Conservation (phyloP, 306 rosid species). For the Senna tora region DNA sequence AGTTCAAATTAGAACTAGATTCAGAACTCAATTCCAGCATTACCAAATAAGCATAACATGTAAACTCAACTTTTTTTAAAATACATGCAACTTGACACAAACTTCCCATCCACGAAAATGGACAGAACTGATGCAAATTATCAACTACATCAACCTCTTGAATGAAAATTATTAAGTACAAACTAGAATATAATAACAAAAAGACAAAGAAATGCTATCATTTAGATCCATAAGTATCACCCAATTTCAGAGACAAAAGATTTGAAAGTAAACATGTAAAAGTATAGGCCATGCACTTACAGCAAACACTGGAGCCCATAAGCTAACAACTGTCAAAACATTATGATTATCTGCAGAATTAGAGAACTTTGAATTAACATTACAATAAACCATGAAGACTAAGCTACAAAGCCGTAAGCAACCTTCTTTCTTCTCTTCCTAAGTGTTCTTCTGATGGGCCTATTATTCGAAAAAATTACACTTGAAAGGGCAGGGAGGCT, state of each 20-base stretch:
- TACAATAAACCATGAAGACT: constrained; percentile 17
- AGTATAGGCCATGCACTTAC: constrained; percentile 56
- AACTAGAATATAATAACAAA: background rate
- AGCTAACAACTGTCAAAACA: constrained; percentile 64
- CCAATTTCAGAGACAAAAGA: background rate
- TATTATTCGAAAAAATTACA: too few relatives aligned
- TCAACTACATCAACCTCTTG: constrained; percentile 24
- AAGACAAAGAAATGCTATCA: background rate
- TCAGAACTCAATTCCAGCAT: background rate
- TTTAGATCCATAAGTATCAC: background rate
- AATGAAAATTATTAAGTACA: background rate
- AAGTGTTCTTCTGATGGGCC: background rate
- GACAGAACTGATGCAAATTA: background rate
- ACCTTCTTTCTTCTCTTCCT: background rate
- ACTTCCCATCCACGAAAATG: background rate
- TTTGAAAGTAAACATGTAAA: background rate
- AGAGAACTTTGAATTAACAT: constrained; percentile 27
- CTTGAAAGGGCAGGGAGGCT: too few relatives aligned
- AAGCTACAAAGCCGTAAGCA: constrained; percentile 15
- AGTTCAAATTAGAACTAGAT: constrained; percentile 13
- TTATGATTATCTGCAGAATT: constrained; percentile 78
- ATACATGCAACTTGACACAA: background rate
- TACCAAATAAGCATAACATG: constrained; percentile 13
- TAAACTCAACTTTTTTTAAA: background rate
- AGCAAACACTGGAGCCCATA: constrained; percentile 85